phyloP scores from a whole-genome alignment of 2,329 filamentous ascomycete species.

The Xylaria sp. region DNA sequence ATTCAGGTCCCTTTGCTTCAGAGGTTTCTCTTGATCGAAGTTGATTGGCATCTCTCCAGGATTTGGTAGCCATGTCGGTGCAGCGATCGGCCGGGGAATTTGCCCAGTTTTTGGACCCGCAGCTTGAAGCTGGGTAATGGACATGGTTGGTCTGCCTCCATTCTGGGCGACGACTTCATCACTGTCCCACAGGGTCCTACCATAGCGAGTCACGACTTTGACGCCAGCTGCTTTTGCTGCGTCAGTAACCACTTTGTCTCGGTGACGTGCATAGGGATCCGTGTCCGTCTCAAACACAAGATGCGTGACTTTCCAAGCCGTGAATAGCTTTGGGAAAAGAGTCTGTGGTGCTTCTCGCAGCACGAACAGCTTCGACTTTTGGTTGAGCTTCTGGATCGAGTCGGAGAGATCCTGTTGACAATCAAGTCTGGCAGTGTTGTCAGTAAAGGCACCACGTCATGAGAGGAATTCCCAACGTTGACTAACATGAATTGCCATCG shows the following conservation, averaged over 20 bases:
- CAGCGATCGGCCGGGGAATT: conserved; percentile 55
- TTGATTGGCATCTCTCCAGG: conserved; percentile 57
- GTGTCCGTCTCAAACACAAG: conserved; percentile 76
- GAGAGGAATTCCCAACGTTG: background rate
- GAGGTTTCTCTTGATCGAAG: conserved; percentile 52
- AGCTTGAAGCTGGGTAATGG: conserved; percentile 59
- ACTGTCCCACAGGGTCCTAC: conserved; percentile 68
- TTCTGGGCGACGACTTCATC: conserved; percentile 63
- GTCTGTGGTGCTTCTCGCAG: conserved; percentile 68
- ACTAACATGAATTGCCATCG: conserved; percentile 65
- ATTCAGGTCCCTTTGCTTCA: conserved; percentile 54
- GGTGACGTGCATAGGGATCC: conserved; percentile 62
- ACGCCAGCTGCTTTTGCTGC: conserved; percentile 62
- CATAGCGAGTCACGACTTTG: conserved; percentile 57
- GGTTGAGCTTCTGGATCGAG: conserved; percentile 60
- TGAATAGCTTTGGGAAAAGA: conserved; percentile 66
- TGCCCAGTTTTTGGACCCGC: conserved; percentile 58
- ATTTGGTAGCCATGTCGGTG: conserved; percentile 56
- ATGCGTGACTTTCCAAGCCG: conserved; percentile 68
- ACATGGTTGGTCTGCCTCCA: conserved; percentile 68
- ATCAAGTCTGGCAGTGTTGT: conserved; percentile 49
- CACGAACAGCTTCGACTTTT: conserved; percentile 65
- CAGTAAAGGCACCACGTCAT: background rate
- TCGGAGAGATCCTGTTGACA: conserved; percentile 66
- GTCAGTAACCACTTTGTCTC: conserved; percentile 55